Evolutionary conservation across 2,329 filamentous ascomycete genomes (phyloP).

Genomic region (Polychaeton citri): DNA sequence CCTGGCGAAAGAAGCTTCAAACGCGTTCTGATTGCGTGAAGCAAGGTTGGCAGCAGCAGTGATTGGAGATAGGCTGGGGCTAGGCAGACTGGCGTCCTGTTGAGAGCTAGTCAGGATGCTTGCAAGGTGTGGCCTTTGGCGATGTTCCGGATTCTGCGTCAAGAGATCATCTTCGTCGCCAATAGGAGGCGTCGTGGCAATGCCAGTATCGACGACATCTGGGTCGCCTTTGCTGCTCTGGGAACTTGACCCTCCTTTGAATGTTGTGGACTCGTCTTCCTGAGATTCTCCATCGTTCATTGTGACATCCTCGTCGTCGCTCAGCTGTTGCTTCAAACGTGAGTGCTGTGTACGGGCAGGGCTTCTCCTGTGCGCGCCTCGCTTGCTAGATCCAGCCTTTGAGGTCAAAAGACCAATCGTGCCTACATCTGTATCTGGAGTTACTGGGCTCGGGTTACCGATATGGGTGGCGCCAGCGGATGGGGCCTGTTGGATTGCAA

Average conservation of each 20-base stretch:
- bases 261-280: conserved; percentile 6
- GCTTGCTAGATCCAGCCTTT: conserved; percentile 8
- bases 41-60: conserved; percentile 59
- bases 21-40: conserved; percentile 16
- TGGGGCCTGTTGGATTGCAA: conserved; percentile 13
- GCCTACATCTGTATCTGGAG: conserved; percentile 20
- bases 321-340: conserved; percentile 15
- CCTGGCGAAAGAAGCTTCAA: conserved; percentile 19
- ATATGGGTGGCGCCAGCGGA: conserved; percentile 7
- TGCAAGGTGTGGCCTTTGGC: conserved; percentile 23
- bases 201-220: conserved; percentile 38
- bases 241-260: conserved; percentile 1
- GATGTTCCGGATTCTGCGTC: conserved; percentile 3
- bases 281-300: conserved; percentile 18
- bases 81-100: conserved; percentile 85
- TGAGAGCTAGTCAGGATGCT: conserved; percentile 56
- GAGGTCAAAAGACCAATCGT: conserved; percentile 4
- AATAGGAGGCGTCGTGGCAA: conserved; percentile 58
- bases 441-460: conserved; percentile 15
- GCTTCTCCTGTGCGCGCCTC: conserved; percentile 7
- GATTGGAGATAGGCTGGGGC: conserved; percentile 80
- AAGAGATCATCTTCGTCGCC: conserved; percentile 55
- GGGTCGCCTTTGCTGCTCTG: conserved; percentile 23
- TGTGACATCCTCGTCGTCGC: conserved; percentile 15
- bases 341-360: conserved; percentile 10